Base-by-base conservation (phyloP, 768 basidiomycete genomes). In the Cyclocybe aegerita region DNA sequence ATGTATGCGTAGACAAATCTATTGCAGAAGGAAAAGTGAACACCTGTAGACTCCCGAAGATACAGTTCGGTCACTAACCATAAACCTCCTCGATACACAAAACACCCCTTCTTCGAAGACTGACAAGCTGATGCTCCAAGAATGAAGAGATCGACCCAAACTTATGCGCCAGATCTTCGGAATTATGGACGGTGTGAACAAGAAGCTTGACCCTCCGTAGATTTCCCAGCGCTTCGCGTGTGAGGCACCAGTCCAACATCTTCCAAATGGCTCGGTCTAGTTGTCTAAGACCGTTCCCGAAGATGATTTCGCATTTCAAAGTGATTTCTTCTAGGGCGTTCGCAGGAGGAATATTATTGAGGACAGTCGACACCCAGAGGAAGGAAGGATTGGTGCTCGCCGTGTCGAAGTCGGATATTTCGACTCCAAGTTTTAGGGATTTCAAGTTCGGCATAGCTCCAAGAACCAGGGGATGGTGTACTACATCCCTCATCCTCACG, bases 331-430 rank as follows among this genome's bases (percentile, higher is more conserved):
- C 42, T 16, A 51, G 44, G 36, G 40, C n/a, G 31, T 51, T 51
- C 29, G 11, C 5, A 2, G 50, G 35, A 29, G 50, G 50, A 29
- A 51, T 14, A 31, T 44, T 43, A 7, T 41, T 34, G 10, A 51
- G 40, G 7, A 51, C 37, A 16, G 44, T 38, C n/a, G 43, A 30
- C 12, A 51, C 37, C 50, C 50, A 51, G 31, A 35, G 12, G 12
- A 51, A 38, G 16, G 50, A 43, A 9, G 35, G 17, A 36, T 43
- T 51, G 23, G 43, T 33, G 12, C 43, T 43, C 17, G 39, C 39
- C 16, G 39, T 38, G 14, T 51, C 50, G 15, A 51, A 46, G 16
- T 45, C 50, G 31, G 50, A 51, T 15, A 51, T 46, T 17, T 51
- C 50, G 36, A 51, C n/a, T 23, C 43, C 39, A 30, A 51, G 38